Evolutionary conservation across 2,329 filamentous ascomycete species (phyloP), one percentile per base, ranked within the genome.

Genomic region (Cladosporium phlei): DNA sequence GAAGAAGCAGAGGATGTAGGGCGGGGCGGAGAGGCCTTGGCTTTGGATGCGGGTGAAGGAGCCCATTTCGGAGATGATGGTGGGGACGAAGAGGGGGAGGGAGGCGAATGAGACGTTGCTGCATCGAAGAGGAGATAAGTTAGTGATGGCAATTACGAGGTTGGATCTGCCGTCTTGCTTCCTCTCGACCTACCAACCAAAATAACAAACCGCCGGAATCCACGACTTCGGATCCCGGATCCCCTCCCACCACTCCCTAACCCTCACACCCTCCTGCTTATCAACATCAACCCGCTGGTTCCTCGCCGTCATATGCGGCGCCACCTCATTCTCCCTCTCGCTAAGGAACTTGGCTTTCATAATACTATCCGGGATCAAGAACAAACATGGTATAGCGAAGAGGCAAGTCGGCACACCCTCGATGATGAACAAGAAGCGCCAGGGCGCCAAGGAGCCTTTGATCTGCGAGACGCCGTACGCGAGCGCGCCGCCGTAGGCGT

Each of bases 401-500:
- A 77, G 53, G 8, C 82, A 60, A 6, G 76, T 78, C 1, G 82
- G 81, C 7, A 81, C 61, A 6, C 82, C 82, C 64, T 86, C 82
- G 5, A 85, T 76, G 5, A 85, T 66, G 50, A 79, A 79, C 3
- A 78, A 54, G 2, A 77, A 67, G 27, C 80, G 74, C 85, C 85
- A 88, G 47, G 74, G 78, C 2, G 77, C 73, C 33, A 86, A 63
- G 12, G 69, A 61, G 2, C 72, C 69, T 55, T 76, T 70, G 10
- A 80, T 78, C 21, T 77, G 76, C 7, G 80, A 80, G 59, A 86
- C 83, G 4, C 75, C 79, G 48, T 80, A 84, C 1, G 80, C 81
- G 7, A 75, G 60, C 3, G 79, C 81, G 2, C 82, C 82, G 0
- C 88, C 86, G 61, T 94, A 90, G 1, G 82, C 83, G 32, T 87